Conservation (phyloP, 2,329 filamentous ascomycete genomes). For the Drechslera avenae region DNA sequence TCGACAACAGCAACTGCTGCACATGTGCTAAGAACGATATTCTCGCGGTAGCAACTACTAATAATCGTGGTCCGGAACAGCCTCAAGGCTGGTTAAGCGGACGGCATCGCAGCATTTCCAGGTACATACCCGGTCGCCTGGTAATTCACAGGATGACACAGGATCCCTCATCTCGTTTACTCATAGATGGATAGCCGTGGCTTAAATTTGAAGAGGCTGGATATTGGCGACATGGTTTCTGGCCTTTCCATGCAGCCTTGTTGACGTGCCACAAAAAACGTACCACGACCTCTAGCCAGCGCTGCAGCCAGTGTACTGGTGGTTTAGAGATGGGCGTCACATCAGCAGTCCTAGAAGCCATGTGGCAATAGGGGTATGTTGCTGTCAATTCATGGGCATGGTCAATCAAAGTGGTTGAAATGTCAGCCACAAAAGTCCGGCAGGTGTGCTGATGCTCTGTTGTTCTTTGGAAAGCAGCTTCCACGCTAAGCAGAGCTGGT, state of each 20-base stretch:
- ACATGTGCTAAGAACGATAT: too few relatives aligned
- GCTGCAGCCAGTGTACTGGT: background rate
- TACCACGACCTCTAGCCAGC: background rate
- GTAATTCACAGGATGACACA: slow-evolving; percentile 6
- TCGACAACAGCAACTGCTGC: slow-evolving; percentile 1
- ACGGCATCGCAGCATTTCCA: slow-evolving; percentile 1
- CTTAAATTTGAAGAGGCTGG: background rate
- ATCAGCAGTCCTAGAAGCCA: background rate
- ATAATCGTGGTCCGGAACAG: background rate
- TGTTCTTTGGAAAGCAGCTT: background rate
- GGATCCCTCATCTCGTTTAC: background rate
- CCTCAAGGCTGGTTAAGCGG: background rate
- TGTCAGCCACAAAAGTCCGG: background rate
- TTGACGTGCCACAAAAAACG: background rate
- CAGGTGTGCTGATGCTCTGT: slow-evolving; percentile 1
- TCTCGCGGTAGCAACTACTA: background rate
- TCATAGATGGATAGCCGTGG: background rate
- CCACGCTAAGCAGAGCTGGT: background rate
- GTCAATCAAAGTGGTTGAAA: background rate
- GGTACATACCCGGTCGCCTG: slow-evolving; percentile 7
- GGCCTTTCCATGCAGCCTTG: slow-evolving; percentile 5
- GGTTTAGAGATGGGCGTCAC: background rate
- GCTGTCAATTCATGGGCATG: slow-evolving; percentile 1
- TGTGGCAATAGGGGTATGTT: background rate
- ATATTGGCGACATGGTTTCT: background rate